Evolutionary conservation across 208 protist species (phyloP).

Genomic region (Novymonas esmeraldas): DNA sequence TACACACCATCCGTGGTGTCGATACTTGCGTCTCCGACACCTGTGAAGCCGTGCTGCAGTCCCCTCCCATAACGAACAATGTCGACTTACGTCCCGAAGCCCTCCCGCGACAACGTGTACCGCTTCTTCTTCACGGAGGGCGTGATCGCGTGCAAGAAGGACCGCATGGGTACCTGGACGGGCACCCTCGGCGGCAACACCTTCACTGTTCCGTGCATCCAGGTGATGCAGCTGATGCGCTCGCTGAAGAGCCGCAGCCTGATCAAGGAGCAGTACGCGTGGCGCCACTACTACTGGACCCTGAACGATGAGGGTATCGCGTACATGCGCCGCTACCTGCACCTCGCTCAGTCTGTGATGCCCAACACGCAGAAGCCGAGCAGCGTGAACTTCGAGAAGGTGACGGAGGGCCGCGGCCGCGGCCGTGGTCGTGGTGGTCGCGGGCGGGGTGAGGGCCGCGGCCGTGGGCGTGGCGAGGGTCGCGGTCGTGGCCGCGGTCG

Average conservation of each 20-base stretch:
- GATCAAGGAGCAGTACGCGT: constrained; percentile 94
- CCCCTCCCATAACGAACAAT: no score
- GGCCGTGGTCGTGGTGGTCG: constrained; percentile 55
- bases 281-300: constrained; percentile 95
- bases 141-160: constrained; percentile 92
- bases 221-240: constrained; percentile 92
- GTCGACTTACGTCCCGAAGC: constrained; percentile 87
- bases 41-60: no score
- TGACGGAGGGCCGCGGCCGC: constrained; percentile 42
- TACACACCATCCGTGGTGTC: no score
- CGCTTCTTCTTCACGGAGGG: constrained; percentile 93
- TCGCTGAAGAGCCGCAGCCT: constrained; percentile 91
- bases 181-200: constrained; percentile 79
- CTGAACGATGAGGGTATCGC: constrained; percentile 93
- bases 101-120: constrained; percentile 87
- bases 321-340: constrained; percentile 94
- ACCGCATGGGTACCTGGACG: constrained; percentile 86
- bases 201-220: constrained; percentile 77
- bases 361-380: constrained; percentile 92
- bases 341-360: constrained; percentile 84
- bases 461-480: constrained; percentile 58
- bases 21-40: no score
- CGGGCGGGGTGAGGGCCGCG: constrained; percentile 47
- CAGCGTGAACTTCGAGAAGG: constrained; percentile 55
- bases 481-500: constrained; percentile 76